Base-by-base conservation (phyloP, 1,284 basidiomycete species). In the Apiotrichum gamsii region DNA sequence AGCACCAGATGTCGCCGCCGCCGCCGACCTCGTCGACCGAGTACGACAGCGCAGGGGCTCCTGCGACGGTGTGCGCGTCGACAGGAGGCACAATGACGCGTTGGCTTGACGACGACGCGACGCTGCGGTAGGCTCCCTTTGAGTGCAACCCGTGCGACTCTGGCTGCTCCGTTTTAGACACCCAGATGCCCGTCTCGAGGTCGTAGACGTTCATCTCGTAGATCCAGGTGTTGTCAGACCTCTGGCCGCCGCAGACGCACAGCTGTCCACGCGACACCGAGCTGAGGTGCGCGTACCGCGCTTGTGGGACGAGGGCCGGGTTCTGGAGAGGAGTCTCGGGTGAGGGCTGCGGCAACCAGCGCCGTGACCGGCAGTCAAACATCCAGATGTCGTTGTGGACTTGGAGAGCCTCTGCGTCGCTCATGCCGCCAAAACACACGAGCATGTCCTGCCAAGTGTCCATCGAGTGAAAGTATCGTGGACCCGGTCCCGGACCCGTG, bases 221-320 rank as follows among this genome's bases (percentile, higher is more conserved):
- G 37, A 87, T 83, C 64, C 90, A 91, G 49, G 73, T 67, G 52
- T 78, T 78, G 42, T 70, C 65, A 8, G 74, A 56, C 66, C 95
- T 88, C 67, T 96, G 93, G 4, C 93, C 93, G 9, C 93, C 93
- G 44, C 94, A 89, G 61, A 97, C 80, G 69, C 93, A 85, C n/a
- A 97, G 79, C 32, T 83, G 79, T 65, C 86, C 82, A 6, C 83
- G 77, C 10, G 87, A 85, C 35, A 93, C 78, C 9, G 87, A 83
- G 25, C 87, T 90, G 14, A 94, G 77, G 67, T 95, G 90, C 6
- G 90, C 90, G 66, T 94, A 95, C 51, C 90, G 83, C 15, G 88
- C 82, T 29, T 83, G 83, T 1, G 88, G 87, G 14, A 79, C 55
- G 6, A 83, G 51, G 1, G 75, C 23, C 56, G 65, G 56, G 56